A percentile compares a stretch with the other conserved stretches of the same genome.
Evolutionary conservation across 1,139 yeast species (phyloP).

Genomic region (Saccharomyces hybrid): DNA sequence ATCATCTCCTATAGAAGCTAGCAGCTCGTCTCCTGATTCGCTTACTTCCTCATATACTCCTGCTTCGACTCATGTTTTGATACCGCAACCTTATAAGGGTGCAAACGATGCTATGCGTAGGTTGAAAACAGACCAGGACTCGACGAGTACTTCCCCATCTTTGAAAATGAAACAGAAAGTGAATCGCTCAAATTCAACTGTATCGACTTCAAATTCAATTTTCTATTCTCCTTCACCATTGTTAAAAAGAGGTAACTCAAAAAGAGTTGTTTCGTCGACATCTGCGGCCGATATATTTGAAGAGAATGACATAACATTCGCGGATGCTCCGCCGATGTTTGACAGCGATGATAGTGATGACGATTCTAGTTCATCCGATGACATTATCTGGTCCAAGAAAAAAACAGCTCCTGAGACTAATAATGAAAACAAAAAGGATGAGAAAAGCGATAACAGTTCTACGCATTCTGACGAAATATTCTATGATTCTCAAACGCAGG

Average conservation of each 20-base stretch:
- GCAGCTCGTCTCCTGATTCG: slow-evolving; percentile 14
- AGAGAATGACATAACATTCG: slow-evolving; percentile 65
- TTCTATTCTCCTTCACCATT: slow-evolving; percentile 38
- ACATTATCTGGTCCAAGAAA: slow-evolving; percentile 14
- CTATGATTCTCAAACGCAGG: slow-evolving; percentile 14
- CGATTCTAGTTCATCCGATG: slow-evolving; percentile 15
- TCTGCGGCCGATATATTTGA: slow-evolving; percentile 47
- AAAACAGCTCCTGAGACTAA: background rate
- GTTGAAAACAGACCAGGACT: slow-evolving; percentile 12
- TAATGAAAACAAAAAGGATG: background rate
- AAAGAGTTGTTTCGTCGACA: slow-evolving; percentile 36
- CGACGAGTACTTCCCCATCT: slow-evolving; percentile 11
- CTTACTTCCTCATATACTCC: slow-evolving; percentile 34
- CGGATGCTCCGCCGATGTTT: slow-evolving; percentile 53
- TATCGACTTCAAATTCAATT: slow-evolving; percentile 18
- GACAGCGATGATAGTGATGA: slow-evolving; percentile 35
- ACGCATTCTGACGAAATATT: slow-evolving; percentile 9
- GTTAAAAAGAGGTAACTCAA: slow-evolving; percentile 47
- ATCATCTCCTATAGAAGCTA: slow-evolving; percentile 8
- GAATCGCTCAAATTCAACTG: slow-evolving; percentile 23
- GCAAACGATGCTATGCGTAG: slow-evolving; percentile 19
- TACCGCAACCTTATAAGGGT: slow-evolving; percentile 39
- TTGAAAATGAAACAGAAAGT: slow-evolving; percentile 14
- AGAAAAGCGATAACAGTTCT: slow-evolving; percentile 9
- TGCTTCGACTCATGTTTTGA: slow-evolving; percentile 35